Evolutionary conservation across 78 protist species (phyloP), one percentile per base, ranked within the genome.

Genomic region (Emiliania huxleyi): DNA sequence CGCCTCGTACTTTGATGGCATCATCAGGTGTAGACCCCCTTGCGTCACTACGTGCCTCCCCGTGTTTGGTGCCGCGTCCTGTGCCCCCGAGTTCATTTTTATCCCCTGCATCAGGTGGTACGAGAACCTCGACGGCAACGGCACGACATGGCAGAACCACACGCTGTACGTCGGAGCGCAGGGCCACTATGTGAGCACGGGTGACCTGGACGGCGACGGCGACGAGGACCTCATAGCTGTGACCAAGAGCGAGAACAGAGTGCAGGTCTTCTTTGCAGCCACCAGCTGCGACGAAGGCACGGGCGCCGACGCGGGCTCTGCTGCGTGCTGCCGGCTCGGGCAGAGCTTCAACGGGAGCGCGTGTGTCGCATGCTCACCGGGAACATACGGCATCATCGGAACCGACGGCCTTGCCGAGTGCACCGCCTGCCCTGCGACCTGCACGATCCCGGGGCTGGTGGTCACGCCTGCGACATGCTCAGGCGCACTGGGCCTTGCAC

Each of bases 81-180:
- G n/a, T n/a, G n/a, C n/a, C n/a, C n/a, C n/a, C n/a, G n/a, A n/a
- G n/a, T n/a, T n/a, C n/a, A n/a, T n/a, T n/a, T n/a, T n/a, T n/a
- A n/a, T n/a, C n/a, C n/a, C n/a, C n/a, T 62, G 26, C 62, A 19
- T 52, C 62, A 8, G 62, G 62, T 73, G 83, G 83, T 73, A 73
- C 83, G 83, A 73, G 6, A 73, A 73, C 42, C 45, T 73, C 26
- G 83, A 73, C 6, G 83, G 83, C 11, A 3, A 0, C 42, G 83
- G 83, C 83, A 73, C 83, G 19, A 29, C 12, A 35, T 73, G 83
- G 83, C 83, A n/a, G 83, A 73, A 73, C 42, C 83, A 73, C 42
- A 73, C 83, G 11, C 1, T 73, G 40, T 73, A 37, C 83, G 37
- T 37, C 83, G 83, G 83, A 4, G 22, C 1, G 11, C 45, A 29